Evolutionary conservation across 2,329 filamentous ascomycete species (phyloP).

Genomic region (Fusarium praegraminearum): DNA sequence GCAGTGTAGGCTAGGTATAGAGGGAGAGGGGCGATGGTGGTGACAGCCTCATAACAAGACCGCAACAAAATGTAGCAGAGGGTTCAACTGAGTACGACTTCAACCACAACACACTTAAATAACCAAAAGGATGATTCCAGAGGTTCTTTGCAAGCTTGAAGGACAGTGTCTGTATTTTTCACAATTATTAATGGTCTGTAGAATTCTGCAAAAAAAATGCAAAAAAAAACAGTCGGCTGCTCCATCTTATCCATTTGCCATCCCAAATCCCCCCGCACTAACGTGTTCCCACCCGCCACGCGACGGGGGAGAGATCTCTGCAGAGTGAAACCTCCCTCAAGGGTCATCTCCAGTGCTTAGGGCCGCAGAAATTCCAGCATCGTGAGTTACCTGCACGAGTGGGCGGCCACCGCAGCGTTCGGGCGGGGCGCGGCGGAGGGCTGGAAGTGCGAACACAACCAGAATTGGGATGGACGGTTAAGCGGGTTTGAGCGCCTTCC

Average conservation of each 20-base stretch:
- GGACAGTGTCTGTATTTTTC: constrained; percentile 7
- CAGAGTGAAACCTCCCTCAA: constrained; percentile 80
- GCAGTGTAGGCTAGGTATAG: not conserved
- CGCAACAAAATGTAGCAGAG: not conserved
- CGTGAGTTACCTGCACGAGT: constrained; percentile 77
- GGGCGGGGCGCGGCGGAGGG: constrained; percentile 72
- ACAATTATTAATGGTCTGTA: not conserved
- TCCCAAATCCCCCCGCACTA: constrained; percentile 69
- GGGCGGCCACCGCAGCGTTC: constrained; percentile 74
- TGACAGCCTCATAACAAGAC: constrained; percentile 17
- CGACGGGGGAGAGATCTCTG: constrained; percentile 78
- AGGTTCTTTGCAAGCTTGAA: not conserved
- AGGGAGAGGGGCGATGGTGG: not conserved
- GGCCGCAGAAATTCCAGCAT: constrained; percentile 65
- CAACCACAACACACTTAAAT: not conserved
- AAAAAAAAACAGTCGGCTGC: constrained; percentile 62
- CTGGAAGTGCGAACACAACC: constrained; percentile 53
- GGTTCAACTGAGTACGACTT: constrained; percentile 17
- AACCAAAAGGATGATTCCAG: not conserved
- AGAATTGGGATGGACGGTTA: constrained; percentile 63
- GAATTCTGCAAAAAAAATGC: constrained; percentile 43
- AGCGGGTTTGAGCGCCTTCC: constrained; percentile 68
- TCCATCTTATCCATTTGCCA: constrained; percentile 65
- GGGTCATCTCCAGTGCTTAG: constrained; percentile 76
- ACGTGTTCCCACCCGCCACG: constrained; percentile 77